Base-by-base conservation (phyloP, 1,139 yeast species). In the Saccharomycopsis hybrid region DNA sequence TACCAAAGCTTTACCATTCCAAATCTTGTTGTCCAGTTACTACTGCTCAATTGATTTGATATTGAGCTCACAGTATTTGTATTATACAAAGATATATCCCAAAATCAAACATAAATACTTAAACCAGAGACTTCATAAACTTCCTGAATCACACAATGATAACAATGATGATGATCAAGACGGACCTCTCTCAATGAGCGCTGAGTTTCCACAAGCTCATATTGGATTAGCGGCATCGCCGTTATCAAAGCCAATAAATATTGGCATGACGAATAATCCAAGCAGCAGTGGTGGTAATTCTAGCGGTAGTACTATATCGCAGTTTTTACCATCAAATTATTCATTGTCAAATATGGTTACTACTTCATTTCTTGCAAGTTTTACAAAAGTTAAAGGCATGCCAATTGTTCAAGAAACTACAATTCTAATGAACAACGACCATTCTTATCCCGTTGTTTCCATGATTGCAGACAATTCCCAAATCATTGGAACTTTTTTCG, bases 1-100 rank as follows among this genome's bases (percentile, higher is more conserved):
- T 50, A 90, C 95, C 24, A 74, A 78, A 36, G 94, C 85, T 54
- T 69, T 92, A 59, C 72, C 77, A 51, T 90, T 90, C 65, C 97
- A 92, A 63, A 70, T 85, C 1, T 69, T 83, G 35, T 70, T 90
- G 47, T 86, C 95, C 31, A 58, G 78, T 3, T 92, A 88, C 65
- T 90, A 88, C 63, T 67, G 89, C 49, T 66, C 75, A 50, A 85
- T 88, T 58, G 97, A 90, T 63, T 53, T 77, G 9, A 71, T 86
- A 7, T 70, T 90, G 40, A 80, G 41, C 11, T 39, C 49, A 5
- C 54, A 51, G 37, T 53, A 37, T 35, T 24, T 51, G 2, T 53
- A 53, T 28, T 53, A 53, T 28, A 51, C 52, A 13, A 51, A 49
- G 28, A 39, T 53, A 25, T 51, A 53, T 29, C 54, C 55, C 4